These are phyloP conservation scores for Gremmenia infestans DNA, from an alignment of 2,329 filamentous ascomycete genomes.

Conservation along the genomic window DNA sequence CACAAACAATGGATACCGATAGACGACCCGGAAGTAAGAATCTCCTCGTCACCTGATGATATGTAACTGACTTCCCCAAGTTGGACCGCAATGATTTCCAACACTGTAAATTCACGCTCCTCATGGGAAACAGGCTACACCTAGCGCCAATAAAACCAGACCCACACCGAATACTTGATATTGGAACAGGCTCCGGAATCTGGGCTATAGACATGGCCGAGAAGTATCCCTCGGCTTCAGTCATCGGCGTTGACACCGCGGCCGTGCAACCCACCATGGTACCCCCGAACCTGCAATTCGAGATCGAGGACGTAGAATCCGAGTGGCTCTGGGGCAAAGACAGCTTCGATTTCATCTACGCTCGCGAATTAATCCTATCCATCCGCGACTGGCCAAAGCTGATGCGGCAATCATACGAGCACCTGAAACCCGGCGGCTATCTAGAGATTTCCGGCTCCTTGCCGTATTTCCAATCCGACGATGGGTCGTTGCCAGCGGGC, in stretches of 20 bases:
- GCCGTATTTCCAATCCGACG: slow-evolving; percentile 33
- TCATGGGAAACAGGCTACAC: slow-evolving; percentile 17
- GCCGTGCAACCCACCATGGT: slow-evolving; percentile 39
- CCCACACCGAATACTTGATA: slow-evolving; percentile 32
- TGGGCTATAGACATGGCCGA: slow-evolving; percentile 35
- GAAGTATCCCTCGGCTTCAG: slow-evolving; percentile 26
- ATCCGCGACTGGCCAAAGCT: slow-evolving; percentile 22
- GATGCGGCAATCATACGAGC: slow-evolving; percentile 11
- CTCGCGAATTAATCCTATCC: slow-evolving; percentile 20
- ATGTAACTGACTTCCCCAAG: slow-evolving; percentile 6
- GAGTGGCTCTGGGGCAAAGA: slow-evolving; percentile 22
- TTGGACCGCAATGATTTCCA: slow-evolving; percentile 23
- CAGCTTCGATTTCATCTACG: slow-evolving; percentile 26
- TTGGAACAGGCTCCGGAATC: slow-evolving; percentile 39
- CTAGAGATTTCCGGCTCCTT: slow-evolving; percentile 41
- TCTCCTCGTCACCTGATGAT: slow-evolving; percentile 5
- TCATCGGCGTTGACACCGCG: slow-evolving; percentile 29
- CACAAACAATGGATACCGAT: slow-evolving; percentile 20
- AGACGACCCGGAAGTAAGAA: slow-evolving; percentile 12
- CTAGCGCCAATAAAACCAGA: slow-evolving; percentile 14
- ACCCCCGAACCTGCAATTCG: slow-evolving; percentile 56
- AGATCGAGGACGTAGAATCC: slow-evolving; percentile 51
- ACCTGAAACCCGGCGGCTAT: slow-evolving; percentile 41
- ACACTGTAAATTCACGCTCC: slow-evolving; percentile 23
- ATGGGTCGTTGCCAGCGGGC: slow-evolving; percentile 28